A percentile compares a stretch with the other conserved stretches of the same genome.
Conservation (phyloP, 1,284 basidiomycete genomes). For the Trichosporon faecale region DNA sequence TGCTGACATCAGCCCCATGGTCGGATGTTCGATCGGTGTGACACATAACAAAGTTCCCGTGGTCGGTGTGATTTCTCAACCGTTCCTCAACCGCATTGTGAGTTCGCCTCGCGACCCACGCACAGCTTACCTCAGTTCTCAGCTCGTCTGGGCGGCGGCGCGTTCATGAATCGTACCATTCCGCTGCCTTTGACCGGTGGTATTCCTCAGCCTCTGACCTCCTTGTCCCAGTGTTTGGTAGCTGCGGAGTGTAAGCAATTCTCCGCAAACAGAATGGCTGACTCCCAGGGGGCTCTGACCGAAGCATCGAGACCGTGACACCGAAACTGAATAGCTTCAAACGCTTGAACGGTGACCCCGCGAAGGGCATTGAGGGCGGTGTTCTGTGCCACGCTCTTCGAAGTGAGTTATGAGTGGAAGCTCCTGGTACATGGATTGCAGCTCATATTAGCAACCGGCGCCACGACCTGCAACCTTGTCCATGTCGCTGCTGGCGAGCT, state of each 20-base stretch:
- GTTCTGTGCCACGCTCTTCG: slow-evolving; percentile 82
- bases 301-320: slow-evolving; percentile 60
- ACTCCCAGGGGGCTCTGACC: slow-evolving; percentile 71
- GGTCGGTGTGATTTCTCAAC: slow-evolving; percentile 84
- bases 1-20: slow-evolving; percentile 36
- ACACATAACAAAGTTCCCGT: slow-evolving; percentile 74
- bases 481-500: slow-evolving; percentile 78
- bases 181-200: slow-evolving; percentile 71
- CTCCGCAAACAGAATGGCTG: neutral
- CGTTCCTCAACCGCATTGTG: slow-evolving; percentile 77
- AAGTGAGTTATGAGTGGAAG: slow-evolving; percentile 43
- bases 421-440: too few species aligned
- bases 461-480: slow-evolving; percentile 74
- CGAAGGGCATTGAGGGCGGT: slow-evolving; percentile 66
- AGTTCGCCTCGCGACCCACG: slow-evolving; percentile 26
- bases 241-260: slow-evolving; percentile 66
- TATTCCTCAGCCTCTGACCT: slow-evolving; percentile 65
- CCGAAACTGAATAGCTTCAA: slow-evolving; percentile 69
- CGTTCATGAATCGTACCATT: slow-evolving; percentile 64
- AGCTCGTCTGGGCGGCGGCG: slow-evolving; percentile 72
- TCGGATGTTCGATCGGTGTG: slow-evolving; percentile 70
- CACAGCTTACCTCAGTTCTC: slow-evolving; percentile 61
- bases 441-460: slow-evolving; percentile 59
- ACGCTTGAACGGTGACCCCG: slow-evolving; percentile 71
- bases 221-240: slow-evolving; percentile 74